phyloP scores from a whole-genome alignment of 1,284 basidiomycete genomes.

The Exobasidium cylindrosporum region DNA sequence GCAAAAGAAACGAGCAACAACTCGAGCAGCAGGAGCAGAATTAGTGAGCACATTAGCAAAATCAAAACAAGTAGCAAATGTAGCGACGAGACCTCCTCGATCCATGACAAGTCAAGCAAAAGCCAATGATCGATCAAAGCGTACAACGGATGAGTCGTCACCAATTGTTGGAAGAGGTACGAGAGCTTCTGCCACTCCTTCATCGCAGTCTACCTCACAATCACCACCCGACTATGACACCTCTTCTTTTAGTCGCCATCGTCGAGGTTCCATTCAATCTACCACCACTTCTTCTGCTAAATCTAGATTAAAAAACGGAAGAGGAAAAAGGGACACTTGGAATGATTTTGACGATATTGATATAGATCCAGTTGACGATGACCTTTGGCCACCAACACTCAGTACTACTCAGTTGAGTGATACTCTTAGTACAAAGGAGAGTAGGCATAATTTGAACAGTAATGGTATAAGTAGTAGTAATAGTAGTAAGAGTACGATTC shows the following conservation, averaged over 20 bases:
- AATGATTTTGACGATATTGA: slow-evolving; percentile 11
- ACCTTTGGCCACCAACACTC: slow-evolving; percentile 20
- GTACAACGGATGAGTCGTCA: neutral
- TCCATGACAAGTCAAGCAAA: neutral
- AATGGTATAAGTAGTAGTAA: neutral
- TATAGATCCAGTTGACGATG: slow-evolving; percentile 13
- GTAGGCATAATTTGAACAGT: neutral
- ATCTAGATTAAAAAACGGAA: neutral
- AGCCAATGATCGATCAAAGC: neutral
- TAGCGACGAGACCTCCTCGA: neutral
- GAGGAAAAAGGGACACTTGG: slow-evolving; percentile 10
- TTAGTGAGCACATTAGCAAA: slow-evolving; percentile 21
- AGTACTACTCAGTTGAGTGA: neutral
- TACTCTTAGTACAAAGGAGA: neutral
- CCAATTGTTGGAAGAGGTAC: neutral
- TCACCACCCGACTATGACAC: neutral
- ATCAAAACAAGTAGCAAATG: slow-evolving; percentile 3
- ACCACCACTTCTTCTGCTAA: slow-evolving; percentile 1
- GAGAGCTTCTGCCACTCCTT: neutral
- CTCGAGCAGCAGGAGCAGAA: slow-evolving; percentile 49
- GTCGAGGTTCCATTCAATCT: neutral
- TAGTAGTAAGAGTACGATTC: neutral
- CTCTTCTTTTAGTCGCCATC: neutral
- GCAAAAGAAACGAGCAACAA: slow-evolving; percentile 50
- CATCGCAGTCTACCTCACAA: neutral